A percentile compares a stretch with the other conserved stretches of the same genome.
These are phyloP conservation scores for Phytophthora cryptogea DNA, from an alignment of 352 stramenopile genomes.

Conservation along the genomic window DNA sequence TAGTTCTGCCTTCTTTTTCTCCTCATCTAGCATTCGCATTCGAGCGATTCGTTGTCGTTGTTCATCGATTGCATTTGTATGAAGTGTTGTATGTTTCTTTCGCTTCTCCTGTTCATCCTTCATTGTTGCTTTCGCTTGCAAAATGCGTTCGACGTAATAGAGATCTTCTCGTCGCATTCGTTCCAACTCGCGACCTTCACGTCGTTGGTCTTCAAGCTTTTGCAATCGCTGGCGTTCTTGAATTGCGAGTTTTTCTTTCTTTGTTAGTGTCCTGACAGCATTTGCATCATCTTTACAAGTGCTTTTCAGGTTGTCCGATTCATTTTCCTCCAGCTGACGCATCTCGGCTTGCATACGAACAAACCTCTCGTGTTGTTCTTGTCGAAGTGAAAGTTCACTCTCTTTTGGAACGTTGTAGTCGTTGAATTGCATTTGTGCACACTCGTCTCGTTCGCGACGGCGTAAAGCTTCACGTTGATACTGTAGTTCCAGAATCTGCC, in stretches of 20 bases:
- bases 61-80: slow-evolving; percentile 41
- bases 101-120: slow-evolving; percentile 25
- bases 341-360: slow-evolving; percentile 36
- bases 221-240: slow-evolving; percentile 35
- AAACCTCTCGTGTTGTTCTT: slow-evolving; percentile 38
- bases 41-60: slow-evolving; percentile 52
- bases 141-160: slow-evolving; percentile 57
- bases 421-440: slow-evolving; percentile 42
- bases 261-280: neutral
- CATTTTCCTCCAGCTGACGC: slow-evolving; percentile 23
- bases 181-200: slow-evolving; percentile 39
- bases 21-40: slow-evolving; percentile 47
- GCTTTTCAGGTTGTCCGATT: neutral
- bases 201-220: slow-evolving; percentile 31
- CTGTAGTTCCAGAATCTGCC: slow-evolving; percentile 48
- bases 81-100: slow-evolving; percentile 4
- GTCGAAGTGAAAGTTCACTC: slow-evolving; percentile 28
- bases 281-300: neutral
- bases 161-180: slow-evolving; percentile 58
- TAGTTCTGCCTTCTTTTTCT: slow-evolving; percentile 35
- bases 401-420: slow-evolving; percentile 46
- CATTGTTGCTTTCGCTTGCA: slow-evolving; percentile 39
- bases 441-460: slow-evolving; percentile 47
- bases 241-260: slow-evolving; percentile 30
- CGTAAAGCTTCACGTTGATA: slow-evolving; percentile 46